Percentiles rank a stretch among this genome's conserved stretches.
Conservation (phyloP, 2,329 filamentous ascomycete species). For the Periconia sp. region DNA sequence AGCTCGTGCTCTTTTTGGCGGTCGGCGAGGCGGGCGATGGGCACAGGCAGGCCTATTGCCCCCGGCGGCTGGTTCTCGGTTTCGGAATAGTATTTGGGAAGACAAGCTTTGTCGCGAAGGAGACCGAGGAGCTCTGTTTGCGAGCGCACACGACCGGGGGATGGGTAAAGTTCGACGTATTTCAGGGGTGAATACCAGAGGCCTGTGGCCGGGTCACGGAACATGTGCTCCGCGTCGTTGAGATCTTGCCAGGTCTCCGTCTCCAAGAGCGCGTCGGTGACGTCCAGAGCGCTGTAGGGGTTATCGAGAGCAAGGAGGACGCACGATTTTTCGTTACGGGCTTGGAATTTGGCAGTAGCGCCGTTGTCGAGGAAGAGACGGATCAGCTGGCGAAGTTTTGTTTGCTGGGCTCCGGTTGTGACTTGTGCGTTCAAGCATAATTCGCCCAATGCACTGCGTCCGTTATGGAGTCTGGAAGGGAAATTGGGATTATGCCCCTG, state of each 20-base stretch:
- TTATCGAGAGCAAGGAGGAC: conserved; percentile 62
- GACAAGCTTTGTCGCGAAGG: conserved; percentile 37
- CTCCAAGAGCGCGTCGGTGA: conserved; percentile 62
- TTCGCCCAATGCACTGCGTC: conserved; percentile 65
- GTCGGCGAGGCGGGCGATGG: conserved; percentile 32
- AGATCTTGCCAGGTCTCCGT: conserved; percentile 66
- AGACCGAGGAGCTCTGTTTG: conserved; percentile 29
- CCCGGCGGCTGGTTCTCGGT: conserved; percentile 41
- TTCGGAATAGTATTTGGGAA: conserved; percentile 36
- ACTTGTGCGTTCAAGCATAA: conserved; percentile 61
- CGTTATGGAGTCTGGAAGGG: conserved; percentile 63
- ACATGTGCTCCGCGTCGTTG: conserved; percentile 59
- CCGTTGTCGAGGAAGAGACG: conserved; percentile 58
- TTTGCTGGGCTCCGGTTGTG: conserved; percentile 35
- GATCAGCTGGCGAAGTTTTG: conserved; percentile 50
- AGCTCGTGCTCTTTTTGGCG: conserved; percentile 35
- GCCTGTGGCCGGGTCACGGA: conserved; percentile 43
- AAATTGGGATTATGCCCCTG: conserved; percentile 66
- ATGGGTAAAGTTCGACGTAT: conserved; percentile 52
- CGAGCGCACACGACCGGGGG: conserved; percentile 18
- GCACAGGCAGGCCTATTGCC: conserved; percentile 33
- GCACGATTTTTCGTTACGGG: conserved; percentile 59
- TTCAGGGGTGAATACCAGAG: conserved; percentile 66
- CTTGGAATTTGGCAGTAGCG: conserved; percentile 58
- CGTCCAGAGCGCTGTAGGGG: conserved; percentile 56